phyloP scores from a whole-genome alignment of 179 eudicot species.

The Gypsophila paniculata region DNA sequence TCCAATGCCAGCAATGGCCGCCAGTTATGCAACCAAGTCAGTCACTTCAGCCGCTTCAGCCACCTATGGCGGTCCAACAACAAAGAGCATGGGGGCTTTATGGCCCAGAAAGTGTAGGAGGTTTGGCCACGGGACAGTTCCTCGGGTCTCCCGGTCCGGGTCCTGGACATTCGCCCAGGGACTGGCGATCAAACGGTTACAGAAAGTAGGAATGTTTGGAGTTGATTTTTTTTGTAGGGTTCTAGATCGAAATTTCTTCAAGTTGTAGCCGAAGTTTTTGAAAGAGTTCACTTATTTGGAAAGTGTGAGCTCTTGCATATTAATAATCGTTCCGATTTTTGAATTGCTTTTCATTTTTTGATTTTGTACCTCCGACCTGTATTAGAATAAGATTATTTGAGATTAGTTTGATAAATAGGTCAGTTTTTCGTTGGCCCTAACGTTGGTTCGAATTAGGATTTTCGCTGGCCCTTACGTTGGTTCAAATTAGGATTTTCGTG shows the following conservation, averaged over 20 bases:
- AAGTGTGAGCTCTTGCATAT: slow-evolving; percentile 4
- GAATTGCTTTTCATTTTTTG: neutral
- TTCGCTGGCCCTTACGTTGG: too few relatives aligned
- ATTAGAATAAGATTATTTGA: too few relatives aligned
- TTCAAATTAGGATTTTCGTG: too few relatives aligned
- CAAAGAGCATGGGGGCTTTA: slow-evolving; percentile 42
- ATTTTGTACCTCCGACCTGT: too few relatives aligned
- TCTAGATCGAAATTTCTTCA: neutral
- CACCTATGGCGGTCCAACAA: slow-evolving; percentile 30
- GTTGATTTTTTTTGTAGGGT: slow-evolving; percentile 20
- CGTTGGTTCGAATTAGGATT: too few relatives aligned
- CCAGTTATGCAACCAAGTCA: slow-evolving; percentile 23
- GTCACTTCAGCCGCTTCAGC: slow-evolving; percentile 35
- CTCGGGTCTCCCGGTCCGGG: slow-evolving; percentile 14
- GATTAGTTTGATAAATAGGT: too few relatives aligned
- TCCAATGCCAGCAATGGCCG: slow-evolving; percentile 18
- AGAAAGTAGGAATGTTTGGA: slow-evolving; percentile 36
- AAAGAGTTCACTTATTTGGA: neutral
- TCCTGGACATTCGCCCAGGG: slow-evolving; percentile 26
- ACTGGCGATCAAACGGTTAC: slow-evolving; percentile 34
- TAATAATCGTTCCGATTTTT: slow-evolving; percentile 10
- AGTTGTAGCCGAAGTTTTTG: neutral
- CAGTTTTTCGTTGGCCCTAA: too few relatives aligned
- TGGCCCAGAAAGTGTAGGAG: slow-evolving; percentile 25
- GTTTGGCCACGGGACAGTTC: slow-evolving; percentile 29